Conservation (phyloP, 2,329 filamentous ascomycete species). For the Calonectria henricotiae region DNA sequence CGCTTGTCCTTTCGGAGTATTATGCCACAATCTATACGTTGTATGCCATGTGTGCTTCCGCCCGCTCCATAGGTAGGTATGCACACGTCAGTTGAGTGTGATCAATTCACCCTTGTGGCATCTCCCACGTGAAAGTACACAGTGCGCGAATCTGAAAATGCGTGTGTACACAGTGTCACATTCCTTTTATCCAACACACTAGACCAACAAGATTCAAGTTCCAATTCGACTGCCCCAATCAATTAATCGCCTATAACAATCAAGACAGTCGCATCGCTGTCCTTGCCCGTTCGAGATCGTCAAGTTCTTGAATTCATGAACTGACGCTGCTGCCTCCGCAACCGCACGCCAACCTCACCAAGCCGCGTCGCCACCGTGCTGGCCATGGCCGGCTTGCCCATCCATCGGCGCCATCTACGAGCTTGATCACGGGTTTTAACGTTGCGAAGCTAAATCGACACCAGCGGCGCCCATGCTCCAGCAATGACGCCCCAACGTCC, state of each 20-base stretch:
- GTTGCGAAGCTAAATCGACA: conserved; percentile 46
- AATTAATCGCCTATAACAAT: conserved; percentile 25
- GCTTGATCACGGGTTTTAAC: conserved; percentile 49
- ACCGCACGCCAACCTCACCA: conserved; percentile 20
- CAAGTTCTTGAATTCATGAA: background rate
- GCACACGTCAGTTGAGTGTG: conserved; percentile 1
- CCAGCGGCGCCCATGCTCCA: conserved; percentile 45
- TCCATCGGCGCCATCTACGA: conserved; percentile 47
- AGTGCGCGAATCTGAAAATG: conserved; percentile 31
- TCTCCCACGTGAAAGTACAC: conserved; percentile 32
- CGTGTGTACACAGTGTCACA: conserved; percentile 43
- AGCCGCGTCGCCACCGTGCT: conserved; percentile 35
- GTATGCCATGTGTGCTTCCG: too few relatives aligned
- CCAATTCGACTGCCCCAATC: conserved; percentile 38
- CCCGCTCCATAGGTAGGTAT: background rate
- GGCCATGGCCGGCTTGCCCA: conserved; percentile 50
- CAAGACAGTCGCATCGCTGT: conserved; percentile 21
- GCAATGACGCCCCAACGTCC: conserved; percentile 57
- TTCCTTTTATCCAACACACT: conserved; percentile 42
- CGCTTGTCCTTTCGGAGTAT: too few relatives aligned
- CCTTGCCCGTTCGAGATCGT: background rate
- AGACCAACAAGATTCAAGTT: conserved; percentile 33
- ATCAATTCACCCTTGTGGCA: conserved; percentile 6
- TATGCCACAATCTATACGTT: too few relatives aligned
- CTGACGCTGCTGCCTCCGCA: background rate